Evolutionary conservation across 345 rosid genomes (phyloP), one percentile per base, ranked within the genome.

Genomic region (Arabis hirsuta): DNA sequence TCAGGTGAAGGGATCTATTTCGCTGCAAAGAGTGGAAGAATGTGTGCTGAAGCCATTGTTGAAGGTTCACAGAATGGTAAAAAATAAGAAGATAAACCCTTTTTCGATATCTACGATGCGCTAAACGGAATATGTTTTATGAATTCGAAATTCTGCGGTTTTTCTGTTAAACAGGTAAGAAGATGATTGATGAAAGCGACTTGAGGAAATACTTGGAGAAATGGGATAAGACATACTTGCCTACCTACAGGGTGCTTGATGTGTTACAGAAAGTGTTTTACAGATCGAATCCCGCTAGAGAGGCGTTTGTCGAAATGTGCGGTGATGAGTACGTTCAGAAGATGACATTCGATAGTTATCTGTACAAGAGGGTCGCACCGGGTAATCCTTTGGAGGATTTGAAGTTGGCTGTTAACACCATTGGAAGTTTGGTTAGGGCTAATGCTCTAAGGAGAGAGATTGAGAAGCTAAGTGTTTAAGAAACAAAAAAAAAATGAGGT

Each of bases 221-320:
- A 78, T 92, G 98, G 98, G 96, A 92, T 69, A 92, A 92, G 71
- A 87, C 93, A 0, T 92, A 90, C 67, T 90, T 96, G 93, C 93
- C 98, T 0, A 90, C 98, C 0, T 92, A 92, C 79, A 92, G 91
- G 76, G 98, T 92, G 39, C 68, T 92, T 69, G 98, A 92, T 68
- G 79, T 92, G 63, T 65, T 90, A 77, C 98, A 92, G 83, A 88
- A 88, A 76, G 90, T 92, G 55, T 92, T 92, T 62, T 92, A 90
- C 78, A 81, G 96, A 56, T 92, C 96, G 0, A 87, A 92, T 60
- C 96, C 96, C 0, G 98, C 98, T 1, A 81, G 98, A 75, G 96
- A 92, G 71, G 98, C 98, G 0, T 92, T 90, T 34, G 98, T 90
- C 43, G 96, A 90, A 82, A 88, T 90, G 98, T 90, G 98, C 34